These are phyloP conservation scores for Candida montana DNA, from an alignment of 805 yeast genomes.

Conservation along the genomic window DNA sequence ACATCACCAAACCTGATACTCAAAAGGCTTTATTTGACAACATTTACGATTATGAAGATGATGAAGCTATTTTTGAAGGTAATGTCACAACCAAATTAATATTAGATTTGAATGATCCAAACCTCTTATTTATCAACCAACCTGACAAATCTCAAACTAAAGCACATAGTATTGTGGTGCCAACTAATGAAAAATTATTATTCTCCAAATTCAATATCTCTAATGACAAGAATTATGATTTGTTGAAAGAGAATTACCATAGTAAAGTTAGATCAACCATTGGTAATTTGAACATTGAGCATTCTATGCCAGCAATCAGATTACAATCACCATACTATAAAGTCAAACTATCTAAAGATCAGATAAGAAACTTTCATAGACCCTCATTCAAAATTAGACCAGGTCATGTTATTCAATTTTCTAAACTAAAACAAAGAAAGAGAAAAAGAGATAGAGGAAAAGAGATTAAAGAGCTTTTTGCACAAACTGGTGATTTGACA, in stretches of 20 bases:
- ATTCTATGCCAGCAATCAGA: slow-evolving; percentile 79
- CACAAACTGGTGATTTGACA: slow-evolving; percentile 68
- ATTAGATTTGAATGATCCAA: slow-evolving; percentile 85
- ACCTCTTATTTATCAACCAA: slow-evolving; percentile 59
- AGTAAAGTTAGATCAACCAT: slow-evolving; percentile 89
- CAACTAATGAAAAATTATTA: slow-evolving; percentile 49
- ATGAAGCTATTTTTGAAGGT: slow-evolving; percentile 66
- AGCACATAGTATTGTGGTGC: slow-evolving; percentile 29
- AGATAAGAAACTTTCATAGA: slow-evolving; percentile 75
- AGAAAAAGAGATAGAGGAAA: slow-evolving; percentile 87
- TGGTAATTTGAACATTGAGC: slow-evolving; percentile 87
- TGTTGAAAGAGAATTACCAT: slow-evolving; percentile 79
- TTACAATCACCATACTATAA: slow-evolving; percentile 89
- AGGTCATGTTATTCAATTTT: slow-evolving; percentile 69
- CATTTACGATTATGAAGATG: slow-evolving; percentile 53
- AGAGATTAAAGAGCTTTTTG: slow-evolving; percentile 68
- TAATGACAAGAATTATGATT: slow-evolving; percentile 81
- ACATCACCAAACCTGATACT: slow-evolving; percentile 4
- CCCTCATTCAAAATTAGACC: slow-evolving; percentile 72
- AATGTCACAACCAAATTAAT: slow-evolving; percentile 36
- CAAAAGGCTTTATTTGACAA: slow-evolving; percentile 3
- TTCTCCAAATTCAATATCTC: slow-evolving; percentile 72
- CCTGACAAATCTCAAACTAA: slow-evolving; percentile 14
- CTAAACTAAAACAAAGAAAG: slow-evolving; percentile 72
- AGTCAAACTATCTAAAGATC: slow-evolving; percentile 62